These are phyloP conservation scores for Aegilops longissima DNA, from an alignment of 176 grass and related monocot species.

Conservation along the genomic window DNA sequence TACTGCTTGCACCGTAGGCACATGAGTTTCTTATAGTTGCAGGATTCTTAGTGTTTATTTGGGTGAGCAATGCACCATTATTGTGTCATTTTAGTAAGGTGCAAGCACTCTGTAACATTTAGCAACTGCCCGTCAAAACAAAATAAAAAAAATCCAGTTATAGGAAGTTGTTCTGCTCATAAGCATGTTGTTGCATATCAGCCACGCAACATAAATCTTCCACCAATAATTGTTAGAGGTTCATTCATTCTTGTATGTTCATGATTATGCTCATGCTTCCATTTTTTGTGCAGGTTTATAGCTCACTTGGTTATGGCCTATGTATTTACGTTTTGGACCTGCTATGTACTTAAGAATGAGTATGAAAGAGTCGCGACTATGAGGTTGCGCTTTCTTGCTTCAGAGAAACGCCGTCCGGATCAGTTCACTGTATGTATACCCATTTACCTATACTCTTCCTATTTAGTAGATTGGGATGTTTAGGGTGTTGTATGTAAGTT, in stretches of 20 bases:
- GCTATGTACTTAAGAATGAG: slow-evolving; percentile 74
- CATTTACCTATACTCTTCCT: slow-evolving; percentile 19
- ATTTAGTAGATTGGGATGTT: slow-evolving; percentile 23
- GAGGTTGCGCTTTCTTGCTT: slow-evolving; percentile 93
- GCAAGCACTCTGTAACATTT: neutral
- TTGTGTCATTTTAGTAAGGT: neutral
- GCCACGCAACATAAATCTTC: slow-evolving; percentile 9
- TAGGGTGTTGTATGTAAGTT: neutral
- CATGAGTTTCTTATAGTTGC: neutral
- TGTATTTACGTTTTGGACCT: slow-evolving; percentile 96
- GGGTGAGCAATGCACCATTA: neutral
- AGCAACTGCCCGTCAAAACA: neutral
- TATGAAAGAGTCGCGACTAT: slow-evolving; percentile 72
- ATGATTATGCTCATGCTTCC: slow-evolving; percentile 4
- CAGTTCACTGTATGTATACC: slow-evolving; percentile 75
- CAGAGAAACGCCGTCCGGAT: slow-evolving; percentile 83
- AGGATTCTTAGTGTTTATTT: neutral
- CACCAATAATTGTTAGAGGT: neutral
- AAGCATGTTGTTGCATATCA: neutral
- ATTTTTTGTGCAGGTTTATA: slow-evolving; percentile 63
- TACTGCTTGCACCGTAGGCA: neutral
- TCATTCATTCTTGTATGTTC: neutral
- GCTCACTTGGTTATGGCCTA: slow-evolving; percentile 81
- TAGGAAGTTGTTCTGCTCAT: neutral
- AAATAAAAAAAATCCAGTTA: neutral